phyloP scores from a whole-genome alignment of 352 stramenopile genomes.

The Bremia lactucae region DNA sequence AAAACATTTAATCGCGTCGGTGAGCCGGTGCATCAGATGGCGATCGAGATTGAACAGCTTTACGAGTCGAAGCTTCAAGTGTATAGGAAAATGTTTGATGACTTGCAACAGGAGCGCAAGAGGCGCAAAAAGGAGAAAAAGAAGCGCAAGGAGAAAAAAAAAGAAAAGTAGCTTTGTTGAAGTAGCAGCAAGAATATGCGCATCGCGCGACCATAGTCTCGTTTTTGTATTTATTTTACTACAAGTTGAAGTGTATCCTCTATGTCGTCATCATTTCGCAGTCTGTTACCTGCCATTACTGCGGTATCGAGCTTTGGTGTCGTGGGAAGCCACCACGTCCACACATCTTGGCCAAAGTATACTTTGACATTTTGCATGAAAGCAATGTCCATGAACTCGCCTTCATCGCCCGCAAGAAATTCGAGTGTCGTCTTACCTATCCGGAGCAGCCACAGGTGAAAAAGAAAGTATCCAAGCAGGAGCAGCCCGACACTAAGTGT shows the following conservation, averaged over 20 bases:
- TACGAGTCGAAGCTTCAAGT: conserved; percentile 56
- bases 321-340: conserved; percentile 50
- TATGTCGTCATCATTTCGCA: conserved; percentile 6
- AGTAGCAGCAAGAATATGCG: too few relatives aligned
- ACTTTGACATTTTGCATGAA: conserved; percentile 43
- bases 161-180: conserved; percentile 60
- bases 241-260: conserved; percentile 35
- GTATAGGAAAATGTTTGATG: conserved; percentile 67
- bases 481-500: conserved; percentile 42
- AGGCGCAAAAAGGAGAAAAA: conserved; percentile 87
- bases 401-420: conserved; percentile 38
- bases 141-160: conserved; percentile 86
- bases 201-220: conserved; percentile 9
- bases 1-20: conserved; percentile 80
- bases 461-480: conserved; percentile 56
- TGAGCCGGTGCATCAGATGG: conserved; percentile 78
- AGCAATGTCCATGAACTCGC: conserved; percentile 36
- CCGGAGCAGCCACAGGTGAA: conserved; percentile 63
- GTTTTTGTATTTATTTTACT: conserved; percentile 15
- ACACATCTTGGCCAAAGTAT: conserved; percentile 51
- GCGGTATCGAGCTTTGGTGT: conserved; percentile 25
- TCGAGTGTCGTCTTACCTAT: conserved; percentile 68
- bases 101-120: conserved; percentile 70
- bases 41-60: conserved; percentile 64
- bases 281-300: conserved; percentile 13